phyloP scores from a whole-genome alignment of 2,329 filamentous ascomycete species.

The Ceratocystis ficicola region DNA sequence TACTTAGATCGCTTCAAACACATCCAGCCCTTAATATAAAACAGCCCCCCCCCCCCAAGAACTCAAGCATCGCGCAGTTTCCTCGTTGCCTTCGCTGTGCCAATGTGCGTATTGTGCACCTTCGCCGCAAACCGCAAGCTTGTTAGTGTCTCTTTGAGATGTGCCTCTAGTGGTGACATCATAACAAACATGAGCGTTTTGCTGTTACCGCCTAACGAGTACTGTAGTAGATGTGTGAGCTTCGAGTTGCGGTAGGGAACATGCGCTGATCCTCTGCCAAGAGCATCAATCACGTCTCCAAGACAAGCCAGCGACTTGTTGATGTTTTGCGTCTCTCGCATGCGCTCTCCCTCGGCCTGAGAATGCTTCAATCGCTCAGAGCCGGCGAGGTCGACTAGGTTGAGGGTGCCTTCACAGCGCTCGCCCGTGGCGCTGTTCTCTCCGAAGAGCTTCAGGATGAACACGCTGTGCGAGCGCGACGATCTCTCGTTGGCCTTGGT shows the following conservation, averaged over 20 bases:
- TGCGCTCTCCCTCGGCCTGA: constrained; percentile 69
- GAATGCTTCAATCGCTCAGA: constrained; percentile 84
- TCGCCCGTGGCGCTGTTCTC: constrained; percentile 65
- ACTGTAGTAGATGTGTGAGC: constrained; percentile 89
- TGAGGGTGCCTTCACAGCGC: constrained; percentile 81
- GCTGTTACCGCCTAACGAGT: constrained; percentile 85
- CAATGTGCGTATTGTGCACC: constrained; percentile 84
- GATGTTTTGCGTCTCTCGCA: constrained; percentile 94
- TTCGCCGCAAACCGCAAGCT: constrained; percentile 94
- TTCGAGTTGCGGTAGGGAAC: constrained; percentile 95
- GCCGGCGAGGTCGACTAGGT: constrained; percentile 88
- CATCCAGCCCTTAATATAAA: neutral
- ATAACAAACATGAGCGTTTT: constrained; percentile 99
- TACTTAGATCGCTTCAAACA: neutral
- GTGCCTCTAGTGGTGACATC: constrained; percentile 82
- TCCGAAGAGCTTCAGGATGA: constrained; percentile 71
- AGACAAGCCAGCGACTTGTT: constrained; percentile 88
- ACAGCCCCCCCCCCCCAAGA: neutral
- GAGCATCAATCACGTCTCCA: constrained; percentile 84
- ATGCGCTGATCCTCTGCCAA: constrained; percentile 74
- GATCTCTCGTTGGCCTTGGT: constrained; percentile 97
- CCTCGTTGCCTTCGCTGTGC: constrained; percentile 67
- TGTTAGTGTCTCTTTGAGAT: constrained; percentile 84
- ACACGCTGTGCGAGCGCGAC: constrained; percentile 89
- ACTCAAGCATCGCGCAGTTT: constrained; percentile 33